Base-by-base conservation (phyloP, 108 stramenopile species). In the Nitzschia sp. region DNA sequence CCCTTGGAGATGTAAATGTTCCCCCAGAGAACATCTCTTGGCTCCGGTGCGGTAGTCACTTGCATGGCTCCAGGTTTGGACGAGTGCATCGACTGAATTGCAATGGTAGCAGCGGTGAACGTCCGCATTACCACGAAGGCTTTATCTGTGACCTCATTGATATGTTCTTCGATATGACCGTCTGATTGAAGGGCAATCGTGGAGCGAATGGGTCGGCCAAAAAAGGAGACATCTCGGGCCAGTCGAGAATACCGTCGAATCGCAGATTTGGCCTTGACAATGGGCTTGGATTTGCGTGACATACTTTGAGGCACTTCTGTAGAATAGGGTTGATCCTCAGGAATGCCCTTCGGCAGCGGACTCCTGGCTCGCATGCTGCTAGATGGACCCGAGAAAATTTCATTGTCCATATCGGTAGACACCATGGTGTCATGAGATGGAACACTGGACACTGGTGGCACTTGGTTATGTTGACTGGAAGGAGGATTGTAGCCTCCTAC, bases 31-130 rank as follows among this genome's bases (percentile, higher is more conserved):
- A 94, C 72, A 34, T 92, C 95, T 63, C 89, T 50, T 15, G 95
- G 91, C 66, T 96, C 95, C 7, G 95, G 95, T 38, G 92, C 92
- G 25, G 85, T 87, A 8, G 68, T 63, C 0, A 96, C 89, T 54
- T 88, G 83, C 92, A 96, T 92, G 0, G 83, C 73, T 24, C 95
- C 95, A 10, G 95, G 92, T 53, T 85, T 87, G 1, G 83, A 81
- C 2, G 84, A 85, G 72, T 96, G 95, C 91, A 96, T 93, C 22
- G 86, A 87, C 56, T 96, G 95, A 65, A 87, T 92, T 7, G 95
- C 95, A 68, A 92, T 92, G 6, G 92, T 96, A 12, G 95, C 88
- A 12, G 95, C 92, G 0, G 92, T 92, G 61, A 88, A 96, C 26
- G 95, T 93, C 38, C 82, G 63, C 89, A 96, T 93, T 21, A 83